phyloP scores from a whole-genome alignment of 2,329 filamentous ascomycete species.

The Pleurostoma richardsiae region DNA sequence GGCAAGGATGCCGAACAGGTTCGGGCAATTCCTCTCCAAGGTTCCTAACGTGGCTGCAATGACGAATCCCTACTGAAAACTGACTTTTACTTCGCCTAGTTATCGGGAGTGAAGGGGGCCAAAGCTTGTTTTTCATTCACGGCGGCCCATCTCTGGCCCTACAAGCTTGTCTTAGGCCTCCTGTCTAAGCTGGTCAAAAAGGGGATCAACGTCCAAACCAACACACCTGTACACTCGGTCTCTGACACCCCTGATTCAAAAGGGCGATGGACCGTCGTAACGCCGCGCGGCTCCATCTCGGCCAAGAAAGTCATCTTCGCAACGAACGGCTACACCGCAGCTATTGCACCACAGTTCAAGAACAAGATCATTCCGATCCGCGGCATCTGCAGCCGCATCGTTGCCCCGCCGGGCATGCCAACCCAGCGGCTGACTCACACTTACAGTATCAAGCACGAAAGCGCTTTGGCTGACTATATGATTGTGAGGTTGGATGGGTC shows the following conservation, averaged over 20 bases:
- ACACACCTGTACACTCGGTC: slow-evolving; percentile 6
- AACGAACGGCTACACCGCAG: slow-evolving; percentile 63
- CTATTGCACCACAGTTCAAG: slow-evolving; percentile 52
- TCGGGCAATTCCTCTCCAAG: background rate
- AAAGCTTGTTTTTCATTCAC: slow-evolving; percentile 22
- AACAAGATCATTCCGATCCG: slow-evolving; percentile 59
- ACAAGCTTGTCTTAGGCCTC: slow-evolving; percentile 20
- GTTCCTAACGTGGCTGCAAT: background rate
- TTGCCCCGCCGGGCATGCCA: background rate
- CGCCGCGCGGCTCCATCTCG: slow-evolving; percentile 46
- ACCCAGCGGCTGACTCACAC: slow-evolving; percentile 14
- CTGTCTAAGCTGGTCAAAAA: slow-evolving; percentile 10
- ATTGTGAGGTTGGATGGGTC: slow-evolving; percentile 38
- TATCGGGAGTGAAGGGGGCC: slow-evolving; percentile 26
- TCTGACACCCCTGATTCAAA: slow-evolving; percentile 9
- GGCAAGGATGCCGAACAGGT: slow-evolving; percentile 7
- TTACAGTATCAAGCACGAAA: slow-evolving; percentile 17
- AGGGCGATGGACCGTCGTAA: slow-evolving; percentile 39
- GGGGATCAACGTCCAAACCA: slow-evolving; percentile 2
- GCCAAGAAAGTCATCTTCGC: slow-evolving; percentile 56
- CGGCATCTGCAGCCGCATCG: slow-evolving; percentile 31
- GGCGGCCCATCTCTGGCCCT: slow-evolving; percentile 17
- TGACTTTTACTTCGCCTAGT: slow-evolving; percentile 8
- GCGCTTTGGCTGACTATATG: slow-evolving; percentile 26
- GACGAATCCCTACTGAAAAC: background rate